Evolutionary conservation across 164 flowering plant genomes (phyloP).

Genomic region (Tetrastigma voinierianum): DNA sequence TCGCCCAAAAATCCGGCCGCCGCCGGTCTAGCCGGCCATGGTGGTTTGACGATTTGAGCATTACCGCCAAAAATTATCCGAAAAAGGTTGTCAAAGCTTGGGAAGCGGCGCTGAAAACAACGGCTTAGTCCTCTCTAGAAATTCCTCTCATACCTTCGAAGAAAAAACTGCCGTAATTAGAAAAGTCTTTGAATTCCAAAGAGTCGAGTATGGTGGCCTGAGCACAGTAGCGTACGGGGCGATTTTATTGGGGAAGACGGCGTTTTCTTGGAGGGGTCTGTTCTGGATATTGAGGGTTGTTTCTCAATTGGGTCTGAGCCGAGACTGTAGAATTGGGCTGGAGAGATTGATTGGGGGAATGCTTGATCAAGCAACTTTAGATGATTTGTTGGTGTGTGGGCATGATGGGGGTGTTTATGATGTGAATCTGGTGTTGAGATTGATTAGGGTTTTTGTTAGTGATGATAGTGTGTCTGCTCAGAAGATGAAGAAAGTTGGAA

Average conservation of each 20-base stretch:
- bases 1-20: slow-evolving; percentile 15
- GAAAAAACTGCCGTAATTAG: slow-evolving; percentile 32
- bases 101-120: slow-evolving; percentile 51
- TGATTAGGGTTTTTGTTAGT: slow-evolving; percentile 59
- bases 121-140: slow-evolving; percentile 57
- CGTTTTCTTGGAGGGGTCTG: slow-evolving; percentile 72
- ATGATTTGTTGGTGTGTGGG: slow-evolving; percentile 62
- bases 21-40: slow-evolving; percentile 34
- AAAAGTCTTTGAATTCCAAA: slow-evolving; percentile 6
- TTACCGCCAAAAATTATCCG: slow-evolving; percentile 52
- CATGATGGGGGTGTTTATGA: slow-evolving; percentile 53
- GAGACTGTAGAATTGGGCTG: slow-evolving; percentile 38
- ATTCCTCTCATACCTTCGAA: slow-evolving; percentile 65
- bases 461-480: slow-evolving; percentile 22
- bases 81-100: slow-evolving; percentile 41
- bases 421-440: slow-evolving; percentile 70
- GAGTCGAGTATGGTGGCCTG: slow-evolving; percentile 47
- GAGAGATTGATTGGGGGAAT: slow-evolving; percentile 71
- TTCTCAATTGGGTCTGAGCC: slow-evolving; percentile 53
- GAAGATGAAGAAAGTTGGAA: slow-evolving; percentile 72
- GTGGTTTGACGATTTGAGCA: slow-evolving; percentile 80
- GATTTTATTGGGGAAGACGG: slow-evolving; percentile 34
- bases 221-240: slow-evolving; percentile 73
- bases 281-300: slow-evolving; percentile 66
- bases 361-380: slow-evolving; percentile 77